Base-by-base conservation (phyloP, 2,329 filamentous ascomycete genomes). In the Dissoconium aciculare region DNA sequence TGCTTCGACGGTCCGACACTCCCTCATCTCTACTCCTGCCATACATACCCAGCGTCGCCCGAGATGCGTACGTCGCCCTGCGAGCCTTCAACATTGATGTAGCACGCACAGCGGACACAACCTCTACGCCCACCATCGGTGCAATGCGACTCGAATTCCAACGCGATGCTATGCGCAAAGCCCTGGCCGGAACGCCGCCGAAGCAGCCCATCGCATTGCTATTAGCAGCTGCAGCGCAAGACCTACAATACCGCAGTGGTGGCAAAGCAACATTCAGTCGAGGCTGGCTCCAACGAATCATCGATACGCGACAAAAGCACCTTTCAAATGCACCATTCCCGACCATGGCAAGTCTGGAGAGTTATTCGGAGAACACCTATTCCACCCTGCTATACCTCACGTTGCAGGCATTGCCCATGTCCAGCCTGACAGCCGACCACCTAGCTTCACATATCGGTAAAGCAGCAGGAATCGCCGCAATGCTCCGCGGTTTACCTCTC, bases 361-460 rank as follows among this genome's bases (percentile, higher is more conserved):
- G 73, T 27, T 94, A 95, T 50, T 82, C 82, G 1, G 89, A 98
- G 56, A 84, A 84, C 45, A 95, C 89, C 2, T 95, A 95, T 57
- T 84, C 84, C 11, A 92, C 83, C 0, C 64, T 95, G 26, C 72
- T 92, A 57, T 98, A 98, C 53, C 67, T 91, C 39, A 87, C 79
- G 0, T 61, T 95, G 21, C 82, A 82, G 11, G 67, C 78, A 5
- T 59, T 94, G 34, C 79, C 83, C 0, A 64, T 94, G 47, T 71
- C 74, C 6, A 91, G 81, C 1, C 67, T 93, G 46, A 78, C 85
- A 14, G 73, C 84, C 25, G 89, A 98, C 49, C 89, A 98, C 57
- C 64, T 98, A 11, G 87, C 87, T 5, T 91, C 81, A 32, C 89
- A 98, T 54, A 80, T 95, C 35, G 89, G 89, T 31, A 98, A 98